Percentiles rank a stretch among this genome's conserved stretches.
These are phyloP conservation scores for Luzula sylvatica DNA, from an alignment of 176 grass and related monocot genomes.

Conservation along the genomic window DNA sequence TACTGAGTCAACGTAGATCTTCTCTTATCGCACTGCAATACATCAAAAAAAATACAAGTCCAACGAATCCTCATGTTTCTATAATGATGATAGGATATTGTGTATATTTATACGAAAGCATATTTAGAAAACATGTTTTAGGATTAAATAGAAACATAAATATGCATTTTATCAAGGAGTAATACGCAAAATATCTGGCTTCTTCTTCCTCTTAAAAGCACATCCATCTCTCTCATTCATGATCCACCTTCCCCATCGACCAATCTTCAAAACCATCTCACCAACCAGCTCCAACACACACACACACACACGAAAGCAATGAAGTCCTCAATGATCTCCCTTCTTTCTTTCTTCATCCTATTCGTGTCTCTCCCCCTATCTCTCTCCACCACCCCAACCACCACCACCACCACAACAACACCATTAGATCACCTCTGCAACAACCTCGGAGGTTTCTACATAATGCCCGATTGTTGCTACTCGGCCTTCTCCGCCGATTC, in stretches of 20 bases:
- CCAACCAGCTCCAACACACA: neutral
- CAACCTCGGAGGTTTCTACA: conserved; percentile 23
- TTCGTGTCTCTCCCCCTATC: conserved; percentile 4
- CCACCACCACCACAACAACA: conserved; percentile 3
- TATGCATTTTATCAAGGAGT: neutral
- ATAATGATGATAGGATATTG: no score
- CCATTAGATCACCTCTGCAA: conserved; percentile 20
- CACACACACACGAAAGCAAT: neutral
- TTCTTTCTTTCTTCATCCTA: neutral
- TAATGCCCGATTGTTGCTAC: conserved; percentile 21
- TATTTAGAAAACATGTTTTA: no score
- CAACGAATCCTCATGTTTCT: no score
- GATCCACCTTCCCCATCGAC: conserved; percentile 9
- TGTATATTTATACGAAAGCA: no score
- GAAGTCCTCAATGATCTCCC: neutral
- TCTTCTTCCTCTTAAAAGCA: conserved; percentile 8
- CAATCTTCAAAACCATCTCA: neutral
- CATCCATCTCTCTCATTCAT: conserved; percentile 3
- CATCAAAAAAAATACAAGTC: no score
- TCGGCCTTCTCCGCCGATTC: conserved; percentile 5
- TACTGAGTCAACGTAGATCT: no score
- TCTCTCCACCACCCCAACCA: neutral
- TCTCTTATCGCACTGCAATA: no score
- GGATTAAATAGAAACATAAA: neutral
- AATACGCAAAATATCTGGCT: conserved; percentile 10